Evolutionary conservation across 2,329 filamentous ascomycete species (phyloP).

Genomic region (Verticillium klebahnii): DNA sequence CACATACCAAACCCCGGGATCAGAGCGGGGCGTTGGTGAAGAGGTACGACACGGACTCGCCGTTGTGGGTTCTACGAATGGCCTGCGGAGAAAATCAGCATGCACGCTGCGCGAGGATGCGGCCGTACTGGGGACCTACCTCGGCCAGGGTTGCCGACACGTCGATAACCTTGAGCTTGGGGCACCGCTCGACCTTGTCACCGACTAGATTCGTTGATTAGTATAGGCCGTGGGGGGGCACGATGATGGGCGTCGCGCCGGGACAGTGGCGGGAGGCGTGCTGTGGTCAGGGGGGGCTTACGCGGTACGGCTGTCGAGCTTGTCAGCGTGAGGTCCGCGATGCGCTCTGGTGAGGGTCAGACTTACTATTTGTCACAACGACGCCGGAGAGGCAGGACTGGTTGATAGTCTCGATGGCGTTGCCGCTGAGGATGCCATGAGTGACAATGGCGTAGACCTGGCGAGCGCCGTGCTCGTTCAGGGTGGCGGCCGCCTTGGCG

Average conservation of each 20-base stretch:
- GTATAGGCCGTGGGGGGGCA: constrained; percentile 13
- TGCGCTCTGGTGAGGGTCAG: neutral
- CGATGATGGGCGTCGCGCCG: neutral
- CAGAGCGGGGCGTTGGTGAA: neutral
- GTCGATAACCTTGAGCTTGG: constrained; percentile 84
- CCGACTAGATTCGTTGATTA: constrained; percentile 54
- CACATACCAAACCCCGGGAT: neutral
- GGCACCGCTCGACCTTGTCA: constrained; percentile 74
- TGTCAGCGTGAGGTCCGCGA: constrained; percentile 17
- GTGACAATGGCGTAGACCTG: constrained; percentile 93
- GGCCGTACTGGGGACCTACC: constrained; percentile 29
- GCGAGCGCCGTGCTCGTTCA: constrained; percentile 80
- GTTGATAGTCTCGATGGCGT: constrained; percentile 82
- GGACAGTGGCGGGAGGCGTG: neutral
- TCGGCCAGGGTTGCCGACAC: constrained; percentile 76
- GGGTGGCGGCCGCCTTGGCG: constrained; percentile 80
- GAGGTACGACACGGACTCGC: constrained; percentile 22
- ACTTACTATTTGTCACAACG: constrained; percentile 77
- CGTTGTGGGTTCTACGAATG: constrained; percentile 65
- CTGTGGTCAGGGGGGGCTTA: constrained; percentile 13
- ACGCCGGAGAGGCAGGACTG: constrained; percentile 69
- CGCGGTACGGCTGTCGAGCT: constrained; percentile 26
- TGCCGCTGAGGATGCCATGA: constrained; percentile 83
- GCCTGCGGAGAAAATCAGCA: neutral
- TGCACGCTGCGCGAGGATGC: neutral